These are phyloP conservation scores for Dryas drummondii DNA, from an alignment of 306 rosid species.

Conservation along the genomic window DNA sequence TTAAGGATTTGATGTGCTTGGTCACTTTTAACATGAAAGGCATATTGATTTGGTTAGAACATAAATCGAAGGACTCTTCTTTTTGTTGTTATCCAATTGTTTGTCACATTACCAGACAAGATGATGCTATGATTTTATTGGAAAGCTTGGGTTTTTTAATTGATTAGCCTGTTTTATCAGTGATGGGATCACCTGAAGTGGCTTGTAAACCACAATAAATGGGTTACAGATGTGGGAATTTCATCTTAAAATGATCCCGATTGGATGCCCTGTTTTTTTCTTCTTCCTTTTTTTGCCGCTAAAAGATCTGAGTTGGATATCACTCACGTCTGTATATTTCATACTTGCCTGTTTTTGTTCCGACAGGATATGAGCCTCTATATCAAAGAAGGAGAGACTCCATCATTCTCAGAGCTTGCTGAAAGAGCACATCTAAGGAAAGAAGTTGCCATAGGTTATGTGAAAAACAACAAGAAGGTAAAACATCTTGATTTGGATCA, in stretches of 20 bases:
- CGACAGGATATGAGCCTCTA: constrained; percentile 71
- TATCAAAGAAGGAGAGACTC: constrained; percentile 88
- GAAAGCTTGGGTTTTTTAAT: background rate
- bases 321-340: constrained; percentile 12
- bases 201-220: background rate
- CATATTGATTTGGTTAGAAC: background rate
- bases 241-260: background rate
- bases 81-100: background rate
- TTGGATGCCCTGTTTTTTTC: background rate
- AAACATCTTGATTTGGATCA: constrained; percentile 11
- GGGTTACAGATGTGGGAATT: too few species aligned
- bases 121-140: background rate
- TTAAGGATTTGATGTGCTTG: background rate
- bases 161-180: background rate
- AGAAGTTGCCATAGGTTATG: constrained; percentile 96
- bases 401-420: constrained; percentile 73
- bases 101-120: background rate
- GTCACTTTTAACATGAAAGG: background rate
- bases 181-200: background rate
- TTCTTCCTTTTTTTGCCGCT: background rate
- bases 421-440: constrained; percentile 81
- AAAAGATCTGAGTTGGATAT: background rate
- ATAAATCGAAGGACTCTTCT: background rate
- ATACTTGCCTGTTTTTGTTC: constrained; percentile 17
- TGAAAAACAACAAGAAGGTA: constrained; percentile 80